A percentile compares a stretch with the other conserved stretches of the same genome.
These are phyloP conservation scores for Yueomyces sp. DNA, from an alignment of 805 yeast species.

Conservation along the genomic window DNA sequence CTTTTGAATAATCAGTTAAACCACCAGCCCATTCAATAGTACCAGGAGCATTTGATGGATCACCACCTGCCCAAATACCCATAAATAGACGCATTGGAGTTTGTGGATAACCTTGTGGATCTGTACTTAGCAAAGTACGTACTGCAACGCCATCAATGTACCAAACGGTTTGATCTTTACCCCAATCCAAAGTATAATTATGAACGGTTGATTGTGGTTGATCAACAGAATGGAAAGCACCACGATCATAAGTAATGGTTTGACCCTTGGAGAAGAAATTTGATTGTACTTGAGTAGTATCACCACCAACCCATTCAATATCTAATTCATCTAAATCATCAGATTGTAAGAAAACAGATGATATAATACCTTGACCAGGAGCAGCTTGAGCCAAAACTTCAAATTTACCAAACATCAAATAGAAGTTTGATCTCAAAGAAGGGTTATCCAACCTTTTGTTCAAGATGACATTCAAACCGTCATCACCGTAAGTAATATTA, in stretches of 20 bases:
- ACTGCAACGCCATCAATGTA: conserved; percentile 55
- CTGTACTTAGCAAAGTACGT: conserved; percentile 43
- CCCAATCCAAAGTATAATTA: conserved; percentile 82
- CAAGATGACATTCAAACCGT: conserved; percentile 54
- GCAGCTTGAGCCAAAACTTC: conserved; percentile 65
- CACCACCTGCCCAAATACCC: conserved; percentile 82
- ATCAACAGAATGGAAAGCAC: conserved; percentile 48
- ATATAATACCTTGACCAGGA: conserved; percentile 63
- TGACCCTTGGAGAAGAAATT: conserved; percentile 75
- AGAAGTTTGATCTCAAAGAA: conserved; percentile 59
- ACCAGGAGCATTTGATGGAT: conserved; percentile 46
- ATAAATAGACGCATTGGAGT: conserved; percentile 66
- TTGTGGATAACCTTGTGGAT: conserved; percentile 72
- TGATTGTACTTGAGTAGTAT: conserved; percentile 58
- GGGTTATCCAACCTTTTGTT: conserved; percentile 64
- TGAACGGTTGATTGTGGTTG: conserved; percentile 47
- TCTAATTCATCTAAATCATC: conserved; percentile 89
- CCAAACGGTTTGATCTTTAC: conserved; percentile 51
- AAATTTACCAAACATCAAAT: conserved; percentile 79
- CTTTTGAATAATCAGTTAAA: conserved; percentile 43
- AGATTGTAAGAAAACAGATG: conserved; percentile 66
- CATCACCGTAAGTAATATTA: conserved; percentile 30
- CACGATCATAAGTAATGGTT: conserved; percentile 67
- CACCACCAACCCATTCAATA: conserved; percentile 78
- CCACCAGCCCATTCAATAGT: conserved; percentile 84